Base-by-base conservation (phyloP, 2,329 filamentous ascomycete species). In the Aspergillus udagawae region DNA sequence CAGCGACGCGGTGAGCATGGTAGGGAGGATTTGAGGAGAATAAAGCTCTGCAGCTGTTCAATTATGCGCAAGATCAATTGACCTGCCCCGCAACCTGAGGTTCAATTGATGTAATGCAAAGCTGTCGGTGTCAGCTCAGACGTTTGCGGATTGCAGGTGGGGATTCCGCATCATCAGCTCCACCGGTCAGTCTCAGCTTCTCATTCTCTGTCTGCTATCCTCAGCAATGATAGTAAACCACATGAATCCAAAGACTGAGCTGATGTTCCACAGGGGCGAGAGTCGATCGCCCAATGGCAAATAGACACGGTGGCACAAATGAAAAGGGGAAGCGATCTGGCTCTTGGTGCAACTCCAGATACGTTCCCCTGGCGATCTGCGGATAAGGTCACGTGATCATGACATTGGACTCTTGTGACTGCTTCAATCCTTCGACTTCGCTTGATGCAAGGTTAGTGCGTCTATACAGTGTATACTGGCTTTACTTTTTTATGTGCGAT, bases 251-350 rank as follows among this genome's bases (percentile, higher is more conserved):
- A 38, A 7, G 14, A 7, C 14, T 3, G 6, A 38, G 32, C 32
- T n/a, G 32, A 38, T 17, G 0, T 38, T 17, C 32, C 5, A 14
- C 32, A 38, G 14, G 32, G 32, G 32, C 32, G 32, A 17, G 14
- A 38, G 42, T 14, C 41, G 20, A 45, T 42, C 55, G 27, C 27
- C 54, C 58, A 64, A 61, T n/a, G 10, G 25, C 51, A 54, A 66
- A 59, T 63, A 58, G 64, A 61, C 63, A 67, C 60, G 63, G 65
- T 67, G 65, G 63, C 63, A 60, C 58, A 55, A 65, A 55, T 53
- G 52, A 64, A 63, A 59, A 62, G 64, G 63, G 61, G 61, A 59
- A 62, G 59, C 42, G 42, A 45, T 45, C 21, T 45, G 20, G 32
- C 14, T 38, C 5, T 17, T 38, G 32, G 32, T 29, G 28, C 9